Conservation (phyloP, 1,139 yeast species). For the Pichia sp. region DNA sequence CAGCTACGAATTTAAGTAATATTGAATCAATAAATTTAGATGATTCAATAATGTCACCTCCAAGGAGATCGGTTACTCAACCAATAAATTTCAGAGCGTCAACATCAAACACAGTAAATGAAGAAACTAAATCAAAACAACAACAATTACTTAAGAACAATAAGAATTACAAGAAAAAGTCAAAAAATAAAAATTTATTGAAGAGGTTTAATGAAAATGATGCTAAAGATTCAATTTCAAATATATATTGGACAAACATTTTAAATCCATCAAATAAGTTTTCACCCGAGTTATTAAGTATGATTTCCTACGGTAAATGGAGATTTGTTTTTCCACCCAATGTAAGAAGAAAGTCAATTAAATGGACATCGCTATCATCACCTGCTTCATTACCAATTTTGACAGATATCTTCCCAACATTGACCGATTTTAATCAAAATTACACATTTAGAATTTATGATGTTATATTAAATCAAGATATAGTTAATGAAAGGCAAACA, state of each 20-base stretch:
- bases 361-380: slow-evolving; percentile 88
- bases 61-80: not conserved
- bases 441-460: slow-evolving; percentile 58
- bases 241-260: slow-evolving; percentile 57
- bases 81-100: not conserved
- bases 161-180: not conserved
- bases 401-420: slow-evolving; percentile 68
- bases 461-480: slow-evolving; percentile 51
- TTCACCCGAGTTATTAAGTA: slow-evolving; percentile 34
- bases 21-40: slow-evolving; percentile 4
- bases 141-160: not conserved
- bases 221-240: slow-evolving; percentile 11
- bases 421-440: slow-evolving; percentile 54
- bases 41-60: not conserved
- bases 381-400: slow-evolving; percentile 90
- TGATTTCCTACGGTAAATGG: slow-evolving; percentile 66
- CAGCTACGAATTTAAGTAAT: not conserved
- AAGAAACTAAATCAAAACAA: not conserved
- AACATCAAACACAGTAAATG: not conserved
- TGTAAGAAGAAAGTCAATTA: slow-evolving; percentile 59
- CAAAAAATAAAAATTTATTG: not conserved
- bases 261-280: slow-evolving; percentile 61
- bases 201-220: not conserved
- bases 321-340: slow-evolving; percentile 75
- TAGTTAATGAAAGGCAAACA: slow-evolving; percentile 44